These are phyloP conservation scores for Aspergillus sp. DNA, from an alignment of 2,329 filamentous ascomycete species.

Conservation along the genomic window DNA sequence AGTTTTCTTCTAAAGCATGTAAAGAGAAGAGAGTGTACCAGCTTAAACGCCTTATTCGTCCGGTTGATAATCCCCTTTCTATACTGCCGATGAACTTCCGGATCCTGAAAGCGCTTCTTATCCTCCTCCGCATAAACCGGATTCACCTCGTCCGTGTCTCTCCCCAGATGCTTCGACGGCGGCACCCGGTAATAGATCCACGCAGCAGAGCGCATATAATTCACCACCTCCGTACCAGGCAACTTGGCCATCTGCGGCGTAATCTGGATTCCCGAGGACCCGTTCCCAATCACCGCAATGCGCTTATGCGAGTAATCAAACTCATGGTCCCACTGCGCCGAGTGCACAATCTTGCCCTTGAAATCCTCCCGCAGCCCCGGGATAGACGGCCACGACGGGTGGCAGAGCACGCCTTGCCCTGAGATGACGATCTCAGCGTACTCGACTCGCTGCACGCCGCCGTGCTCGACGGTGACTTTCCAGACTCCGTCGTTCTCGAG, in stretches of 20 bases:
- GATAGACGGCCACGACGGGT: constrained; percentile 28
- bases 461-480: constrained; percentile 33
- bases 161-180: constrained; percentile 23
- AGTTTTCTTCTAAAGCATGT: not conserved
- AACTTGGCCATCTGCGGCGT: constrained; percentile 24
- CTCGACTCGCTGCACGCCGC: constrained; percentile 27
- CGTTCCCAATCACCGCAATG: constrained; percentile 26
- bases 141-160: constrained; percentile 27
- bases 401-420: constrained; percentile 25
- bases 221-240: constrained; percentile 26
- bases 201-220: constrained; percentile 29
- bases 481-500: constrained; percentile 36
- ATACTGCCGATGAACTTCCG: constrained; percentile 33
- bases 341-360: constrained; percentile 31
- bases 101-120: constrained; percentile 25
- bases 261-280: constrained; percentile 39
- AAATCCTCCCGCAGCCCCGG: constrained; percentile 25
- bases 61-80: constrained; percentile 32
- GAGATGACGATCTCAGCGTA: constrained; percentile 40
- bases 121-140: constrained; percentile 27
- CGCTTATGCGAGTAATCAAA: constrained; percentile 22
- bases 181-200: constrained; percentile 27
- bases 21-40: constrained; percentile 6
- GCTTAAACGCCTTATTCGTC: constrained; percentile 19
- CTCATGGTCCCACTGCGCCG: constrained; percentile 30